Evolutionary conservation across 108 stramenopile species (phyloP), one percentile per base, ranked within the genome.

Genomic region (Mediolabrus comicus): DNA sequence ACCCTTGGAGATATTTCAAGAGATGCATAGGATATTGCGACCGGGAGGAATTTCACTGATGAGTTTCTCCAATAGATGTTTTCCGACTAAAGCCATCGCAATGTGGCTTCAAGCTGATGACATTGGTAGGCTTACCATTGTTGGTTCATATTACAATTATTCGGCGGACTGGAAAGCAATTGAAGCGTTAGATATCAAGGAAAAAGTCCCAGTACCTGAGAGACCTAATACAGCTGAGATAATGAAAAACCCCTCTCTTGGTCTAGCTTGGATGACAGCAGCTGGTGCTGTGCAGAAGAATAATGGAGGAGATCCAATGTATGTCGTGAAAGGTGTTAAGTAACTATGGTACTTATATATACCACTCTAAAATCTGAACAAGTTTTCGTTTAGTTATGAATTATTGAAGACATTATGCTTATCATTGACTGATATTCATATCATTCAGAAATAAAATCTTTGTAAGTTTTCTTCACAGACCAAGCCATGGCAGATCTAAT

Each of bases 31-130:
- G 13, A 61, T 92, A 13, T 35, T 92, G 19, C 74, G 87, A 59
- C 91, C 91, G 6, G 83, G 83, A 34, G 91, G 91, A 19, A 57
- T 72, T 9, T 79, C 82, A 4, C 62, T 92, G 17, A 83, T 90
- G 63, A 81, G 73, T 17, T 90, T 90, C 58, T 81, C 79, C 22
- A 88, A 90, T 72, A 77, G 92, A 60, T 88, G 87, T 46, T 92
- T 92, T 67, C 83, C 88, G 0, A 84, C 89, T n/a, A 92, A 92
- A 66, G 92, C 89, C 4, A 59, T 92, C 27, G 83, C 82, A 3
- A 87, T 88, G 84, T 92, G 92, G 92, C 59, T 92, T 9, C 86
- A 86, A 43, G 86, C 84, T 4, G 88, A 92, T 83, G 85, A 86
- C 62, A 82, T 87, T 58, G 91, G 74, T 9, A 65, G 86, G 51